Evolutionary conservation across 768 basidiomycete species (phyloP).

Genomic region (Daedalea quercina): DNA sequence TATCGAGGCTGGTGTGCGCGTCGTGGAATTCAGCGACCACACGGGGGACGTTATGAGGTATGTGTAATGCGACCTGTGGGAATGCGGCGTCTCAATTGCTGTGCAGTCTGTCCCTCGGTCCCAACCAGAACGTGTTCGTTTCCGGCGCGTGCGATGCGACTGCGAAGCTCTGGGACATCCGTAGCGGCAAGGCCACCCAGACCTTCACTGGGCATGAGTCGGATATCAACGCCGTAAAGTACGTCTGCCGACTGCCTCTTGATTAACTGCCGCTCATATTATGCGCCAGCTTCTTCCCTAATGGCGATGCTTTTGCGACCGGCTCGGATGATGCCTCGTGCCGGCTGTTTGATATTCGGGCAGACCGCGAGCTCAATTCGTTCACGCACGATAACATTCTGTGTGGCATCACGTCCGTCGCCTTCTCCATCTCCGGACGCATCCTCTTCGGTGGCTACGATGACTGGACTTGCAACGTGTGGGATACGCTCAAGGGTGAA

Average conservation of each 20-base stretch:
- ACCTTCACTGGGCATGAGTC: constrained; percentile 98
- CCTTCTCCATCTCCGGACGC: constrained; percentile 95
- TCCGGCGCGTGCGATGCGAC: constrained; percentile 98
- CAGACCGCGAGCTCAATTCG: constrained; percentile 93
- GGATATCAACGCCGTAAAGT: constrained; percentile 99
- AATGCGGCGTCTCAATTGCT: constrained; percentile 8
- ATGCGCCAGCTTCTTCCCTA: constrained; percentile 89
- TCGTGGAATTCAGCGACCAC: constrained; percentile 99
- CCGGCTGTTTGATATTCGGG: constrained; percentile 95
- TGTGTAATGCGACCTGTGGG: constrained; percentile 17
- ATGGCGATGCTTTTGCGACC: constrained; percentile 97
- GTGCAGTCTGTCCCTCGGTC: constrained; percentile 83
- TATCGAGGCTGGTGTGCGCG: constrained; percentile 93
- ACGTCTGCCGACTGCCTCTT: constrained; percentile 32
- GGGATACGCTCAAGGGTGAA: constrained; percentile 98
- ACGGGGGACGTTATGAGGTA: constrained; percentile 99
- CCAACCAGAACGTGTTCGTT: constrained; percentile 94
- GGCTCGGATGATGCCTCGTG: constrained; percentile 99
- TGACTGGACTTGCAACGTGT: constrained; percentile 99
- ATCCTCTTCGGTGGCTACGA: constrained; percentile 98
- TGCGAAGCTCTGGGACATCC: constrained; percentile 98
- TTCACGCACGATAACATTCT: constrained; percentile 99
- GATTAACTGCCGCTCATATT: constrained; percentile 3
- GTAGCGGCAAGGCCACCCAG: constrained; percentile 94
- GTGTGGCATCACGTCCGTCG: constrained; percentile 98